phyloP scores from a whole-genome alignment of 2,329 filamentous ascomycete genomes.

The Botrytis paeoniae region DNA sequence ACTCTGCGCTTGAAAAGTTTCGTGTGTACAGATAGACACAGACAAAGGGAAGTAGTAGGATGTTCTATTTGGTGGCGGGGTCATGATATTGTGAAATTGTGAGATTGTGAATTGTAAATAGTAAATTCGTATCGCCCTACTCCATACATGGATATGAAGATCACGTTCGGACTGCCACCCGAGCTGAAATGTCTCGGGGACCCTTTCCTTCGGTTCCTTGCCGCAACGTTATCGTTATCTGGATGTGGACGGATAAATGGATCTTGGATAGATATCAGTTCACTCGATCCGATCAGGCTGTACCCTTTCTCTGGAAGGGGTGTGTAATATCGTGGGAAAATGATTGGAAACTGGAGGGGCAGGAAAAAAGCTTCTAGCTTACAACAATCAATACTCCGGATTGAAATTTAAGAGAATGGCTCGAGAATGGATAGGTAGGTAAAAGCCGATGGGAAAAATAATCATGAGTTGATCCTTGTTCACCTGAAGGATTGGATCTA shows the following conservation, averaged over 20 bases:
- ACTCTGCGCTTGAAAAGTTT: background rate
- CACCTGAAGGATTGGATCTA: background rate
- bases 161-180: background rate
- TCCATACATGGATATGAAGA: background rate
- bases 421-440: background rate
- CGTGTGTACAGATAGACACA: background rate
- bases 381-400: background rate
- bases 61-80: background rate
- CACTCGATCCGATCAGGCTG: background rate
- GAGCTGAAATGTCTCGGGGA: conserved; percentile 1
- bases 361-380: background rate
- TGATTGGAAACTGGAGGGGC: background rate
- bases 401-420: background rate
- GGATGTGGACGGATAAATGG: background rate
- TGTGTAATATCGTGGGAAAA: background rate
- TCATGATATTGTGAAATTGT: background rate
- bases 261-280: background rate
- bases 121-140: background rate
- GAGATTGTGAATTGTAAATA: background rate
- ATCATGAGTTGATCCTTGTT: background rate
- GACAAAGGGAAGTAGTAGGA: background rate
- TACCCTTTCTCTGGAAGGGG: background rate
- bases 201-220: background rate
- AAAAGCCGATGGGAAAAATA: background rate
- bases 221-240: background rate